A percentile compares a stretch with the other conserved stretches of the same genome.
Conservation (phyloP, 169 alveolate genomes). For the Plasmodium blacklocki region DNA sequence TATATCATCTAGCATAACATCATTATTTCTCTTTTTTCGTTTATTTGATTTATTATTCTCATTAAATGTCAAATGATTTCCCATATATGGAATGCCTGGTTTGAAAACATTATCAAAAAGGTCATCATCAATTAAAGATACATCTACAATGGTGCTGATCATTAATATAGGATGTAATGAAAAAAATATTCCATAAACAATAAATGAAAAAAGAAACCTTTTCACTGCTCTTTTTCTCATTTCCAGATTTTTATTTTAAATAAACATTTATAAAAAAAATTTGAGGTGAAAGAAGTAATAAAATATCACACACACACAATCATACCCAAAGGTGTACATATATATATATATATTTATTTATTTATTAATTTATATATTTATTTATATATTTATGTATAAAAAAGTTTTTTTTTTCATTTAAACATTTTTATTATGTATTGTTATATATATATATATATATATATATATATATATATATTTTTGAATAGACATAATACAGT, state of each 20-base stretch:
- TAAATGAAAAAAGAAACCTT: slow-evolving; percentile 15
- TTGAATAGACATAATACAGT: too few relatives aligned
- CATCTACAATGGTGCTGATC: slow-evolving; percentile 15
- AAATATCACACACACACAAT: not conserved
- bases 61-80: slow-evolving; percentile 50
- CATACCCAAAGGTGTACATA: slow-evolving; percentile 4
- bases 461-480: not conserved
- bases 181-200: slow-evolving; percentile 18
- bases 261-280: not conserved
- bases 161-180: slow-evolving; percentile 15
- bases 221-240: slow-evolving; percentile 16
- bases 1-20: slow-evolving; percentile 33
- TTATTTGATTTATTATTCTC: slow-evolving; percentile 49
- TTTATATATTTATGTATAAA: not conserved
- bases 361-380: not conserved
- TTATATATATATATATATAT: not conserved
- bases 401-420: too few relatives aligned
- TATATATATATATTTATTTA: not conserved
- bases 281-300: too few relatives aligned
- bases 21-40: slow-evolving; percentile 43
- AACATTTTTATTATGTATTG: not conserved
- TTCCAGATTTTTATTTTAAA: not conserved
- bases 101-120: slow-evolving; percentile 32
- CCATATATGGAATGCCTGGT: slow-evolving; percentile 37
- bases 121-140: slow-evolving; percentile 27